These are phyloP conservation scores for Pseudocercospora fijiensis DNA, from an alignment of 2,329 filamentous ascomycete genomes.

Conservation along the genomic window DNA sequence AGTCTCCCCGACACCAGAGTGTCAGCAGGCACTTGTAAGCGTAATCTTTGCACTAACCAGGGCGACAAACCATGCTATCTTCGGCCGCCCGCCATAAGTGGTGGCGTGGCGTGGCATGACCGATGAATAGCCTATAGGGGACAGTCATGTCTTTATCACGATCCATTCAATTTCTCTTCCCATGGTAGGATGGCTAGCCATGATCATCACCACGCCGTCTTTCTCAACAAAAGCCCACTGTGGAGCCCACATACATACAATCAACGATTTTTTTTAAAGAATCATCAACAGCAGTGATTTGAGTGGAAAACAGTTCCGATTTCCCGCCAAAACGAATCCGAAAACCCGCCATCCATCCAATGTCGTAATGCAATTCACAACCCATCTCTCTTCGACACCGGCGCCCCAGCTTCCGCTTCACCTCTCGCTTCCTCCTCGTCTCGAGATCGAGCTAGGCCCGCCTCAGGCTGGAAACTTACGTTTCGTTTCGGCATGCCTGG, in stretches of 20 bases:
- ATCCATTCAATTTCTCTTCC: too few relatives aligned
- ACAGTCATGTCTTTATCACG: background rate
- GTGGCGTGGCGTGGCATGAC: background rate
- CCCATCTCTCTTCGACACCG: conserved; percentile 11
- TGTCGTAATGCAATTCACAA: background rate
- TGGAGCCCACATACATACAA: background rate
- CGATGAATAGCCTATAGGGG: background rate
- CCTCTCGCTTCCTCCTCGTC: conserved; percentile 21
- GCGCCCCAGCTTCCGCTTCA: conserved; percentile 20
- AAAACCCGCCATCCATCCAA: too few relatives aligned
- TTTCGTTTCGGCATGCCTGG: conserved; percentile 5
- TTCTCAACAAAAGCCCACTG: background rate
- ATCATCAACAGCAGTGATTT: background rate
- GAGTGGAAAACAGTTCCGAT: background rate
- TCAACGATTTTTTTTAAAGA: too few relatives aligned
- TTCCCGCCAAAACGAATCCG: background rate
- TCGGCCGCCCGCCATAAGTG: background rate
- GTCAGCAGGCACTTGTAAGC: background rate
- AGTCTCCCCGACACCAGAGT: background rate
- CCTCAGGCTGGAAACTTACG: conserved; percentile 17
- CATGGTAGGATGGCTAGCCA: background rate
- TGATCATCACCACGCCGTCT: background rate
- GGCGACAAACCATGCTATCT: background rate
- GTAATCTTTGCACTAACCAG: background rate
- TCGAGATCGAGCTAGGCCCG: conserved; percentile 17